Evolutionary conservation across 2,329 filamentous ascomycete species (phyloP).

Genomic region (Alternaria sp.): DNA sequence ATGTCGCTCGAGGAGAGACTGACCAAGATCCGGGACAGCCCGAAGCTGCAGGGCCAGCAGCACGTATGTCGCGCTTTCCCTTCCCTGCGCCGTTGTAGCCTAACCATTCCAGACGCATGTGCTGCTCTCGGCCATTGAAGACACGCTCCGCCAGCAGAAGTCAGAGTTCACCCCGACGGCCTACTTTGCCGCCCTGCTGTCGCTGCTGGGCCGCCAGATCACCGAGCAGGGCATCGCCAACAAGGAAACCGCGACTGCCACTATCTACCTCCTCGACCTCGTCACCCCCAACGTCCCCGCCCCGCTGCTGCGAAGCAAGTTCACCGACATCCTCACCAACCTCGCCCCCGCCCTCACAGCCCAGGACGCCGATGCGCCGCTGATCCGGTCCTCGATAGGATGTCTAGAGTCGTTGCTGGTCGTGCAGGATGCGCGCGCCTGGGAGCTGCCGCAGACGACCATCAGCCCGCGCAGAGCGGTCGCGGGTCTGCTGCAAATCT

Average conservation of each 20-base stretch:
- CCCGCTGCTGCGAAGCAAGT: conserved; percentile 89
- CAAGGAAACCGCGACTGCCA: conserved; percentile 81
- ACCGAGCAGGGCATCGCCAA: conserved; percentile 71
- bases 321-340: conserved; percentile 87
- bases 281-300: conserved; percentile 84
- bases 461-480: conserved; percentile 87
- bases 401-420: conserved; percentile 90
- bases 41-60: conserved; percentile 93
- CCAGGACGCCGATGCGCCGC: conserved; percentile 81
- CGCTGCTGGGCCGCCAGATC: conserved; percentile 80
- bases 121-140: conserved; percentile 88
- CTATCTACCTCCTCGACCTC: conserved; percentile 94
- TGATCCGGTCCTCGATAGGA: conserved; percentile 87
- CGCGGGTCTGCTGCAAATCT: conserved; percentile 81
- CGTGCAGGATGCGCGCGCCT: conserved; percentile 85
- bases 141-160: conserved; percentile 88
- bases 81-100: not conserved
- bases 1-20: conserved; percentile 84
- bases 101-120: conserved; percentile 71
- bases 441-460: conserved; percentile 83
- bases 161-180: conserved; percentile 82
- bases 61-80: conserved; percentile 64
- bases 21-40: conserved; percentile 90
- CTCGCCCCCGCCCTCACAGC: conserved; percentile 84
- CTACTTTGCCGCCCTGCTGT: conserved; percentile 94